phyloP scores from a whole-genome alignment of 495 filamentous ascomycete genomes.

The Podospora comata region DNA sequence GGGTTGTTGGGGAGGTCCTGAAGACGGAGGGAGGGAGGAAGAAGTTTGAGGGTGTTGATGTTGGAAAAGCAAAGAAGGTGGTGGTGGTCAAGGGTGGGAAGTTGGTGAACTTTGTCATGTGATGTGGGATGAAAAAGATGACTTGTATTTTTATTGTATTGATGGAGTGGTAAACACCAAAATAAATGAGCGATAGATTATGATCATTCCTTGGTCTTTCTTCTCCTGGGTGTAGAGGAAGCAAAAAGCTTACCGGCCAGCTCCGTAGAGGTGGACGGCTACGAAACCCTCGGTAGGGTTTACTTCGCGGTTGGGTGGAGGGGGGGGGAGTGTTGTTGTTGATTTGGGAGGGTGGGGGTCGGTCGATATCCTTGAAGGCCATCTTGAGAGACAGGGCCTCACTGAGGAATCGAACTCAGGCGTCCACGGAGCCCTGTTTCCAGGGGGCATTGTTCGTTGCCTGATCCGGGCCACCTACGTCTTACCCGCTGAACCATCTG shows the following conservation, averaged over 20 bases:
- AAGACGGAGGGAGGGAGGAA: constrained; percentile 45
- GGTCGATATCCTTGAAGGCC: no score
- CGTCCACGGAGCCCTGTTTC: no score
- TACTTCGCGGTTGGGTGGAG: no score
- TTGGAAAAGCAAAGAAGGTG: constrained; percentile 45
- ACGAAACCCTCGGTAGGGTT: not conserved
- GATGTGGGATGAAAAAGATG: not conserved
- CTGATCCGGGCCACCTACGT: no score
- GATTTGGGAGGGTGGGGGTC: no score
- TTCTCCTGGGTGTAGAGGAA: not conserved
- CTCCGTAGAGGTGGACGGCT: not conserved
- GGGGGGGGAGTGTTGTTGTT: no score
- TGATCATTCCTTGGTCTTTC: not conserved
- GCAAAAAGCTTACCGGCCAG: not conserved
- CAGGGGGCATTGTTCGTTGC: no score
- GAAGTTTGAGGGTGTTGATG: constrained; percentile 44
- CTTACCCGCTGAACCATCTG: no score
- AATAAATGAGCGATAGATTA: not conserved
- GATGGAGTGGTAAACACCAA: not conserved
- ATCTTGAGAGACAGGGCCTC: no score
- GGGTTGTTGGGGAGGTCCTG: constrained; percentile 53
- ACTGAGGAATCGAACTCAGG: no score
- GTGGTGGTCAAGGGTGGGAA: constrained; percentile 52
- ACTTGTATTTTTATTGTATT: not conserved
- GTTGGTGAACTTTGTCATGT: constrained; percentile 55